A percentile compares a stretch with the other conserved stretches of the same genome.
Evolutionary conservation across 805 yeast genomes (phyloP).

Genomic region (Candida sithepensis): DNA sequence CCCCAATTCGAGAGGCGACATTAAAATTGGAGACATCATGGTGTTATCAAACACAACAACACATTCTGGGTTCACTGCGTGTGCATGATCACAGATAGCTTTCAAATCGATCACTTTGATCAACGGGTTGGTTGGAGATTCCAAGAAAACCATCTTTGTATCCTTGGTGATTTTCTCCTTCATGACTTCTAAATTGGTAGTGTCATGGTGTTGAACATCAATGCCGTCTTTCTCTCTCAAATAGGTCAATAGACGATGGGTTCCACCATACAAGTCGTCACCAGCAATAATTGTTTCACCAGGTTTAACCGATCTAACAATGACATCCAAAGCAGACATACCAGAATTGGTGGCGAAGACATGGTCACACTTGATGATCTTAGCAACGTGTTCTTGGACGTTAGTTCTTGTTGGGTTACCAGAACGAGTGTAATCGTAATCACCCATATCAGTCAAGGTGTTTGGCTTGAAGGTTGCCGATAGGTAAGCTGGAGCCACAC

Average conservation of each 20-base stretch:
- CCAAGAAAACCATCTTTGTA: constrained; percentile 80
- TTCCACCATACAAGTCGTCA: constrained; percentile 92
- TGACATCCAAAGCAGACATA: constrained; percentile 89
- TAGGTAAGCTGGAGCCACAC: constrained; percentile 86
- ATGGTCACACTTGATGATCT: constrained; percentile 72
- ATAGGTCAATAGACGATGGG: constrained; percentile 78
- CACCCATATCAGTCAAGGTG: constrained; percentile 70
- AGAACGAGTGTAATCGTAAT: constrained; percentile 82
- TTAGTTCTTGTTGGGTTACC: constrained; percentile 92
- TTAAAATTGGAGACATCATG: constrained; percentile 89
- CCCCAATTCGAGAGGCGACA: constrained; percentile 82
- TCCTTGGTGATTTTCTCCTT: constrained; percentile 48
- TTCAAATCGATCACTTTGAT: constrained; percentile 83
- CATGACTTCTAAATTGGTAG: constrained; percentile 66
- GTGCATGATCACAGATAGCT: constrained; percentile 62
- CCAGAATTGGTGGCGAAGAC: constrained; percentile 86
- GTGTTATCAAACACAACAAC: constrained; percentile 89
- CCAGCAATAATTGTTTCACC: constrained; percentile 95
- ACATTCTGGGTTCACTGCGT: constrained; percentile 60
- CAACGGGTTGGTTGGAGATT: constrained; percentile 91
- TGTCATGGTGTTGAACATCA: constrained; percentile 72
- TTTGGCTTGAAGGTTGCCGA: constrained; percentile 92
- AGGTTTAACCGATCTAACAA: constrained; percentile 67
- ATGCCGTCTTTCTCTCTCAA: constrained; percentile 61
- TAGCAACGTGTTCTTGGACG: constrained; percentile 72